Base-by-base conservation (phyloP, 208 protist genomes). In the Leptomonas seymouri region DNA sequence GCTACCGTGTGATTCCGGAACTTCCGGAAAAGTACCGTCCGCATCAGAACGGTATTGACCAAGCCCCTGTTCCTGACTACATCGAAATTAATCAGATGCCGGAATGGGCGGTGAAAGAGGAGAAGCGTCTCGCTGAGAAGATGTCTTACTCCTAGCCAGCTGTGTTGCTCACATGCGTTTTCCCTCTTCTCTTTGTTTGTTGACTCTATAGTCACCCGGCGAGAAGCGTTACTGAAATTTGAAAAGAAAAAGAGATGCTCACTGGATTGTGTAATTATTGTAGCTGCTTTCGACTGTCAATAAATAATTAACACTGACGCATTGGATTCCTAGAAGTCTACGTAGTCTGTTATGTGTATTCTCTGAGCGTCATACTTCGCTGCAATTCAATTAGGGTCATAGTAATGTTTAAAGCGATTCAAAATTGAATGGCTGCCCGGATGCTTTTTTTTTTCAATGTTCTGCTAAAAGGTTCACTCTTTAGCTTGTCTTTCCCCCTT, bases 1-100 rank as follows among this genome's bases (percentile, higher is more conserved):
- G 87, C 72, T 93, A 97, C 67, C 82, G 90, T 34, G 80, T 94
- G 14, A 93, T 97, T 61, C 93, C 93, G 6, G 90, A 97, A 67
- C 71, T 97, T 7, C 90, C 93, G 18, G 90, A 97, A 65, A 97
- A 97, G 67, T 97, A 97, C 65, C 75, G 93, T 2, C 93, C 93
- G 25, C 93, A 97, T 67, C 90, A 96, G 67, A 95, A 93, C 64
- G 93, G 93, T 34, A 86, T 96, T 58, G 93, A 94, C 64, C 89
- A 94, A 59, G 81, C 89, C 12, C 93, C 93, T 23, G 80, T 97
- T 7, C 89, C 90, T 7, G 87, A 97, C 57, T 95, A 96, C 75
- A 76, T 77, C n/a, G 86, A 90, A 60, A 94, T 95, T 48, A 97
- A 97, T 61, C 86, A 83, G 48, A 93, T 94, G 83, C 93, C 93